Conservation (phyloP, 345 rosid species). For the Microthlaspi erraticum region DNA sequence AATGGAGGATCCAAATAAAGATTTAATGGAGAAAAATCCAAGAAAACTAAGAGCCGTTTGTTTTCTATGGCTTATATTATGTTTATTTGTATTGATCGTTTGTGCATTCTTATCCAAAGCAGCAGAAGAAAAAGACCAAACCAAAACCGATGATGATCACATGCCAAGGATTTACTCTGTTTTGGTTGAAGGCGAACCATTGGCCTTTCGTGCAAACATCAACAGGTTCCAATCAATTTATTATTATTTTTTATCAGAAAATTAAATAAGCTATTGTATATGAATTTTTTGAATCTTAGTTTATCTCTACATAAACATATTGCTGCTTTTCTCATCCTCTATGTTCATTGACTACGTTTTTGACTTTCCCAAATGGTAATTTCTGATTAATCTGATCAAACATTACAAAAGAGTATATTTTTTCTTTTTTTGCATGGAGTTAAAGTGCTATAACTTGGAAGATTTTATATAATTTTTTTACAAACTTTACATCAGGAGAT, state of each 20-base stretch:
- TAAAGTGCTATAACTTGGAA: too few species aligned
- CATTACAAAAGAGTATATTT: too few species aligned
- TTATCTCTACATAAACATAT: too few species aligned
- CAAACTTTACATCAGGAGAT: too few species aligned
- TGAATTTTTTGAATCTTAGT: background rate
- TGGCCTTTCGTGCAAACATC: conserved; percentile 52
- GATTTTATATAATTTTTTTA: too few species aligned
- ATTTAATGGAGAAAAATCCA: conserved; percentile 35
- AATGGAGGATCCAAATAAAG: conserved; percentile 31
- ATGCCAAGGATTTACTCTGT: conserved; percentile 56
- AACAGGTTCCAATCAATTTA: conserved; percentile 49
- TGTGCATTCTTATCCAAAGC: conserved; percentile 34
- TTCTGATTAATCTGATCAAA: too few species aligned
- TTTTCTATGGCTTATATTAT: conserved; percentile 45
- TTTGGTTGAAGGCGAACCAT: conserved; percentile 67
- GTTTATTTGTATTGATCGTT: conserved; percentile 34
- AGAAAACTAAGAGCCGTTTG: conserved; percentile 23
- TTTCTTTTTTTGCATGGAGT: too few species aligned
- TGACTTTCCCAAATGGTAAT: background rate
- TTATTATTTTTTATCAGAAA: background rate
- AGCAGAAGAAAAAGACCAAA: conserved; percentile 33
- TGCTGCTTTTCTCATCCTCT: background rate
- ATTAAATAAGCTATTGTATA: background rate
- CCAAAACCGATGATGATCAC: conserved; percentile 39
- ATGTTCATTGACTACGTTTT: background rate